These are phyloP conservation scores for Melanogaster broomeanus DNA, from an alignment of 768 basidiomycete species.

Conservation along the genomic window DNA sequence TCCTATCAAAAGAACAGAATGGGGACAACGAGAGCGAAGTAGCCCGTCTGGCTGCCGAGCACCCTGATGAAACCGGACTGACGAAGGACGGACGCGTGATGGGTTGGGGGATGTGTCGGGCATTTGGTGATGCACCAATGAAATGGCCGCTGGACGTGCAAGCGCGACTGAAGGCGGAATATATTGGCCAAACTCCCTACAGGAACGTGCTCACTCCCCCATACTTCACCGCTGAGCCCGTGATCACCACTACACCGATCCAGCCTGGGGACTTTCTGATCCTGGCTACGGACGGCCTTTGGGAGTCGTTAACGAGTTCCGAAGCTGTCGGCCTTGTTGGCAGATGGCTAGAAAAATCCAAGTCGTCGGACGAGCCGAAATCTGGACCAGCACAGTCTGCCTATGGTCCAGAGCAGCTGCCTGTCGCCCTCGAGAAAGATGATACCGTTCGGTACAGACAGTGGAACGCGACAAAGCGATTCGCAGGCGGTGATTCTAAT, in stretches of 20 bases:
- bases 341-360: conserved; percentile 37
- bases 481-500: conserved; percentile 44
- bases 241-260: conserved; percentile 44
- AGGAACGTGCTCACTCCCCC: conserved; percentile 45
- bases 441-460: conserved; percentile 37
- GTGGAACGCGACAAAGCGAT: conserved; percentile 41
- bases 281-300: conserved; percentile 53
- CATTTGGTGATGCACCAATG: conserved; percentile 44
- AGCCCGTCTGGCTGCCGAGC: conserved; percentile 30
- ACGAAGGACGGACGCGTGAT: conserved; percentile 39
- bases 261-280: conserved; percentile 54
- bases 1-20: conserved; percentile 42
- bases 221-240: conserved; percentile 54
- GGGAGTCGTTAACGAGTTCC: conserved; percentile 53
- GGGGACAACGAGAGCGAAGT: conserved; percentile 35
- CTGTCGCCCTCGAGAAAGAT: conserved; percentile 32
- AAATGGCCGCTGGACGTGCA: conserved; percentile 46
- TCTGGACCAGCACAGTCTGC: not conserved
- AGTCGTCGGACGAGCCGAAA: conserved; percentile 4
- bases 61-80: conserved; percentile 30
- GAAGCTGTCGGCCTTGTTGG: conserved; percentile 58
- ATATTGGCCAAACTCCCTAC: conserved; percentile 34
- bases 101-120: conserved; percentile 42
- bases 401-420: conserved; percentile 24
- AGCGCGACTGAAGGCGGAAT: conserved; percentile 34